Conservation (phyloP, 2,329 filamentous ascomycete genomes). For the Fusarium proliferatum region DNA sequence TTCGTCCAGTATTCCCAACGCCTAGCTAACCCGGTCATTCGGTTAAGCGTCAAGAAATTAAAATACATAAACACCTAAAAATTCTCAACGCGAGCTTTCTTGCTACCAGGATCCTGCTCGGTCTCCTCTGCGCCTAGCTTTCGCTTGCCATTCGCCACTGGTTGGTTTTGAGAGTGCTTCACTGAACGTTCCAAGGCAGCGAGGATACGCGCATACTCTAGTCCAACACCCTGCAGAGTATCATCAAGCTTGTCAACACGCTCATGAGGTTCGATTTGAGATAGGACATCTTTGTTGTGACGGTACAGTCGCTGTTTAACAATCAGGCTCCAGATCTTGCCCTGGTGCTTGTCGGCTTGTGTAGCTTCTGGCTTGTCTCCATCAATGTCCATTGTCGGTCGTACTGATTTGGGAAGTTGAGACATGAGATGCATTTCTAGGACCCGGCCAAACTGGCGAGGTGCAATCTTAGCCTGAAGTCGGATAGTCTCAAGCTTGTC, state of each 20-base stretch:
- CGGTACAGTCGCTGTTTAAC: slow-evolving; percentile 82
- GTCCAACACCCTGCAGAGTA: slow-evolving; percentile 74
- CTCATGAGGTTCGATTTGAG: slow-evolving; percentile 75
- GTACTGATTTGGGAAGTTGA: slow-evolving; percentile 65
- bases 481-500: slow-evolving; percentile 67
- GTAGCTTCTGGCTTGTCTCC: slow-evolving; percentile 58
- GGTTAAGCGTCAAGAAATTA: background rate
- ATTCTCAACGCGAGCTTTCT: slow-evolving; percentile 59
- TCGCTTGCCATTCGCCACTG: slow-evolving; percentile 56
- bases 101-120: slow-evolving; percentile 52
- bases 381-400: slow-evolving; percentile 60
- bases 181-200: slow-evolving; percentile 55
- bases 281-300: slow-evolving; percentile 77
- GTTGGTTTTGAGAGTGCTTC: slow-evolving; percentile 41
- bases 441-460: slow-evolving; percentile 79
- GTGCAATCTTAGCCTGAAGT: slow-evolving; percentile 74
- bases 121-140: slow-evolving; percentile 52
- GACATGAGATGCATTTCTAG: slow-evolving; percentile 81
- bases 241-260: slow-evolving; percentile 78
- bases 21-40: slow-evolving; percentile 16
- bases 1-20: slow-evolving; percentile 21
- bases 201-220: slow-evolving; percentile 78
- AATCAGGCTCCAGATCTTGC: slow-evolving; percentile 77
- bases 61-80: slow-evolving; percentile 29
- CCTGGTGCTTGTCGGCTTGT: slow-evolving; percentile 69